Conservation (phyloP, 768 basidiomycete genomes). For the Collybia nuda region DNA sequence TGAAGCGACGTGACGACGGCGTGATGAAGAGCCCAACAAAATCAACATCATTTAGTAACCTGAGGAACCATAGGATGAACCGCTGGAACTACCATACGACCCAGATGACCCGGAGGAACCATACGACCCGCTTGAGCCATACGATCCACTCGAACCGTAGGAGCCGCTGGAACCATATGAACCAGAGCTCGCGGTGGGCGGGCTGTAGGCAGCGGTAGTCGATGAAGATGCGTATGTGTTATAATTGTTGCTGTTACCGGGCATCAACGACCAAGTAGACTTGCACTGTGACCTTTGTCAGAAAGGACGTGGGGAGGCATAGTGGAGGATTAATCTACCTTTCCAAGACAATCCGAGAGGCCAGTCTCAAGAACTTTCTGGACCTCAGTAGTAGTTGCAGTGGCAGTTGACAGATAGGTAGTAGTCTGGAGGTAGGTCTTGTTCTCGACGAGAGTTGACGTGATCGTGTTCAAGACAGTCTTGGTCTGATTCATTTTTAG, state of each 20-base stretch:
- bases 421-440: slow-evolving; percentile 48
- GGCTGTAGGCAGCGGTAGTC: slow-evolving; percentile 15
- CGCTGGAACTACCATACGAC: slow-evolving; percentile 21
- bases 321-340: slow-evolving; percentile 27
- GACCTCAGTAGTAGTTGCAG: slow-evolving; percentile 45
- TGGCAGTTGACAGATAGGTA: slow-evolving; percentile 51
- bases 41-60: slow-evolving; percentile 27
- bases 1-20: slow-evolving; percentile 30
- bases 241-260: slow-evolving; percentile 49
- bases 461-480: slow-evolving; percentile 57
- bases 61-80: slow-evolving; percentile 22
- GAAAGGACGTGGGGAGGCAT: slow-evolving; percentile 2
- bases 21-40: slow-evolving; percentile 20
- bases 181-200: slow-evolving; percentile 12
- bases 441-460: slow-evolving; percentile 49
- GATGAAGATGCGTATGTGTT: slow-evolving; percentile 44
- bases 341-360: slow-evolving; percentile 53
- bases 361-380: slow-evolving; percentile 46
- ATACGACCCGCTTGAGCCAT: slow-evolving; percentile 20
- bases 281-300: slow-evolving; percentile 47
- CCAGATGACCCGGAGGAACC: slow-evolving; percentile 16
- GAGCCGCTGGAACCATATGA: slow-evolving; percentile 18
- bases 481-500: slow-evolving; percentile 40
- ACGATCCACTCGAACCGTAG: slow-evolving; percentile 18
- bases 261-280: slow-evolving; percentile 48